Base-by-base conservation (phyloP, 768 basidiomycete species). In the Pleurotus ostreatus region DNA sequence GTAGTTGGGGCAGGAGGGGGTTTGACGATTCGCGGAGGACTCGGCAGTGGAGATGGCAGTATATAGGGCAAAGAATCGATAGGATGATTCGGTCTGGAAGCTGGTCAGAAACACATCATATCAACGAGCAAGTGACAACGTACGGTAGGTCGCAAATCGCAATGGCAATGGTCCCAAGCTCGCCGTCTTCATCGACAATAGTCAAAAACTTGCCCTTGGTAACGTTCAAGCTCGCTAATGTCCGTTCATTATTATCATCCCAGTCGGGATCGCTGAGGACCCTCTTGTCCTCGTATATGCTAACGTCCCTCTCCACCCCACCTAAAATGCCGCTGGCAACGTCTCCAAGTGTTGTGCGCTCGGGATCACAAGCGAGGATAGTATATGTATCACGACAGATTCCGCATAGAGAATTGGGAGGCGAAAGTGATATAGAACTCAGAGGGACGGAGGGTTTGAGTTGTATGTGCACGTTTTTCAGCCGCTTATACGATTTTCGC, bases 261-360 rank as follows among this genome's bases (percentile, higher is more conserved):
- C 89, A 96, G 65, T 98, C 96, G 5, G 93, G 92, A 64, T 98
- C 97, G 60, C 85, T 88, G 55, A 99, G 71, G 45, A 99, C 71
- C 44, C 94, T 79, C 62, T 88, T 86, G 46, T 90, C 94, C 69
- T 98, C 92, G 63, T 86, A 92, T 37, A 95, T 88, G 61, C 84
- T 88, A 9, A 94, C 84, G 45, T 90, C 86, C 73, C 66, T 75
- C 63, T 64, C 55, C 8, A 78, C 81, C 6, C 76, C 77, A 7
- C 86, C 82, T 30, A 94, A 72, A 4, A 94, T 70, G 1, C 84
- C 83, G 38, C 78, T 72, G 4, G 97, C 80, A 7, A 98, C 73
- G 46, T 91, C 85, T 0, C 88, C 80, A 0, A 99, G 77, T 7
- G 80, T 84, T 18, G 86, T 77, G 22, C 81, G 79, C 15, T 78